Base-by-base conservation (phyloP, 1,284 basidiomycete genomes). In the Irpex lacteus region DNA sequence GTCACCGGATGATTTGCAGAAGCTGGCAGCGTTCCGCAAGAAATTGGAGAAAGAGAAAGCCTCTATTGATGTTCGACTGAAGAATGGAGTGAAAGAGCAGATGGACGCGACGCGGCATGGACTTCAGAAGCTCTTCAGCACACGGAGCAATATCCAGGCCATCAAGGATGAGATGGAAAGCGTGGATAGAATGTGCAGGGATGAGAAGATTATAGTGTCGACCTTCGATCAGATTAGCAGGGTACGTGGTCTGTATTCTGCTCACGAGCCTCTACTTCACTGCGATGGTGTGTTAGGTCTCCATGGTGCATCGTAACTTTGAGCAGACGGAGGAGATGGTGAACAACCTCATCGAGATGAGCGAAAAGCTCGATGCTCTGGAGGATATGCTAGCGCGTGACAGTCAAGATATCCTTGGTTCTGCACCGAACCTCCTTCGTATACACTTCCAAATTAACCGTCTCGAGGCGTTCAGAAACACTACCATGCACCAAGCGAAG, bases 41-140 rank as follows among this genome's bases (percentile, higher is more conserved):
- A 98, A 98, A 75, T 85, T 98, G 34, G 90, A 96, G 77, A 98
- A 97, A 78, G 97, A 99, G 79, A 97, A 98, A 77, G 89, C 94
- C 0, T 92, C 94, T n/a, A 93, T 99, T 67, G 95, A 98, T 72
- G 90, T 93, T 4, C 87, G 97, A 72, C 87, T 99, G 56, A 94
- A 96, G 72, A 91, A 86, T 66, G 96, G 96, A 13, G 95, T 98
- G 64, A 96, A 94, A 74, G 94, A 97, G 67, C 97, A 98, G 76
- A 84, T 99, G 6, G 92, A 96, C 72, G 88, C 94, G 0, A 98
- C 96, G 7, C 82, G 95, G 56, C 92, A 96, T 65, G 97, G 95
- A 0, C 83, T 99, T 63, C 81, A 91, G 65, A 96, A 93, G 74
- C 83, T 99, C 0, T 83, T 97, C 65, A 84, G 87, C 60, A 96